phyloP scores from a whole-genome alignment of 2,329 filamentous ascomycete species.

The Drechmeria coniospora region DNA sequence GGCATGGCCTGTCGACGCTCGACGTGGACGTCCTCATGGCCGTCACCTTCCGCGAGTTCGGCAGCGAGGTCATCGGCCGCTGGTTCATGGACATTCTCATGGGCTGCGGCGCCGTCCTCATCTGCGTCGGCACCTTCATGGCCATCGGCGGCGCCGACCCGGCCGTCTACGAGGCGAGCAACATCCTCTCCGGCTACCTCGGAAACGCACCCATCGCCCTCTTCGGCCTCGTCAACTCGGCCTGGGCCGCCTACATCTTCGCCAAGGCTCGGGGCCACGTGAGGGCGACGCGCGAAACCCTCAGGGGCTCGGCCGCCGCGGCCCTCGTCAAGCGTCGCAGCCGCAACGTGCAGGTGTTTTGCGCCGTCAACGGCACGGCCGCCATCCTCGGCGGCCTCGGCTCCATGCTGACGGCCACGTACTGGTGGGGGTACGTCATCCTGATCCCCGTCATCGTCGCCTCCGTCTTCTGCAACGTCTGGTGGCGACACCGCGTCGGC shows the following conservation, averaged over 20 bases:
- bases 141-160: conserved; percentile 33
- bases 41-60: conserved; percentile 31
- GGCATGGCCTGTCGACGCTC: conserved; percentile 2
- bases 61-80: conserved; percentile 34
- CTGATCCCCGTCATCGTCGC: conserved; percentile 32
- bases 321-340: conserved; percentile 20
- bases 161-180: conserved; percentile 28
- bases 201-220: conserved; percentile 34
- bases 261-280: conserved; percentile 23
- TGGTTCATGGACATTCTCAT: conserved; percentile 34
- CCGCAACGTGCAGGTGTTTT: conserved; percentile 27
- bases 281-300: conserved; percentile 8
- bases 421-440: conserved; percentile 37
- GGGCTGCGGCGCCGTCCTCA: conserved; percentile 32
- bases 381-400: conserved; percentile 31
- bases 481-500: conserved; percentile 30
- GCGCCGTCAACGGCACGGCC: conserved; percentile 25
- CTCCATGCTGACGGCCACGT: conserved; percentile 31
- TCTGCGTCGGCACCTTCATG: conserved; percentile 35
- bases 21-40: conserved; percentile 23
- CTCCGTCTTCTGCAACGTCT: conserved; percentile 29
- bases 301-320: conserved; percentile 11
- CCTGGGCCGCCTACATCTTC: conserved; percentile 30
- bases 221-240: conserved; percentile 31
- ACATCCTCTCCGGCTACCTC: conserved; percentile 38